These are phyloP conservation scores for Talinum fruticosum DNA, from an alignment of 148 eudicot genomes.

Conservation along the genomic window DNA sequence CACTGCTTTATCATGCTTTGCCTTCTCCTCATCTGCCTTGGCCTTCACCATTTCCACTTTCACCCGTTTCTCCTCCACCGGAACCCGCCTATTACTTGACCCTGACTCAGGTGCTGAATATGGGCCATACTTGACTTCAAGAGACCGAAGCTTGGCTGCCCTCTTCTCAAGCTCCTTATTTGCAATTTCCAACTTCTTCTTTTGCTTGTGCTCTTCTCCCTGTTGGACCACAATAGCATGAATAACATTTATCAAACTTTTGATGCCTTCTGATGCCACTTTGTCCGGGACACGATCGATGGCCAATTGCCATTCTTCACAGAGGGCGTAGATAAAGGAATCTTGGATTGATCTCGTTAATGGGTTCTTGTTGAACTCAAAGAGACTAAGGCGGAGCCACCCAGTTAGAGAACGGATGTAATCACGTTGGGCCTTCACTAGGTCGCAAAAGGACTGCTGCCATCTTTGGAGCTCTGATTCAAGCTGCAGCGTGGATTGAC, in stretches of 20 bases:
- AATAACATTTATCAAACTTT: constrained; percentile 52
- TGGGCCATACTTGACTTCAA: constrained; percentile 56
- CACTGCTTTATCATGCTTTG: constrained; percentile 63
- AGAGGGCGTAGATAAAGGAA: constrained; percentile 74
- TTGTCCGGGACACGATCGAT: constrained; percentile 77
- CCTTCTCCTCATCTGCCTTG: constrained; percentile 84
- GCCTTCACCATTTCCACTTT: constrained; percentile 54
- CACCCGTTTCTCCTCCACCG: constrained; percentile 54
- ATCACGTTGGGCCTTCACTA: constrained; percentile 68
- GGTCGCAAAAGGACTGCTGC: constrained; percentile 76
- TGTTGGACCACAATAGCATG: constrained; percentile 78
- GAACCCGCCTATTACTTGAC: constrained; percentile 37
- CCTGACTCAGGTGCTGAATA: constrained; percentile 38
- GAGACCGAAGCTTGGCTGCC: constrained; percentile 45
- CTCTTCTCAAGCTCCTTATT: constrained; percentile 77
- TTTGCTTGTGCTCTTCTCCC: constrained; percentile 76
- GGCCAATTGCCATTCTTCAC: constrained; percentile 83
- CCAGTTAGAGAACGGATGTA: constrained; percentile 75
- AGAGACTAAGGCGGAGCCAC: constrained; percentile 97
- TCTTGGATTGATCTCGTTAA: constrained; percentile 47
- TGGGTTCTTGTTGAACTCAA: constrained; percentile 56
- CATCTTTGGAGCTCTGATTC: constrained; percentile 88
- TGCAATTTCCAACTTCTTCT: constrained; percentile 60
- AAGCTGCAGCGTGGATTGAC: constrained; percentile 82
- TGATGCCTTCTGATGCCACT: constrained; percentile 87